Base-by-base conservation (phyloP, 345 rosid genomes). In the Murraya paniculata region DNA sequence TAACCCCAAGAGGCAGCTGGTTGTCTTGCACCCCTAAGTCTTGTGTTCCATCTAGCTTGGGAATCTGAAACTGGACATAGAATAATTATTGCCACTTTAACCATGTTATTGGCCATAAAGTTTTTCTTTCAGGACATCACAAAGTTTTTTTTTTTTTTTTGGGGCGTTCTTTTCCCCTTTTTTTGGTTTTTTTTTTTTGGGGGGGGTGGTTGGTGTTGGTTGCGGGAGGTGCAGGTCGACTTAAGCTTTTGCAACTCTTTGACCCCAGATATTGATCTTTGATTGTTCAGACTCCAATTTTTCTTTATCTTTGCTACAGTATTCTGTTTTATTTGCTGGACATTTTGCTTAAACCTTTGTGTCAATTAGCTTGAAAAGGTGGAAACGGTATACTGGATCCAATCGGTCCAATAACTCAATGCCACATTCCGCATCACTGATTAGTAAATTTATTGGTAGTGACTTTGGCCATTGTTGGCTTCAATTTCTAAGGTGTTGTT, bases 1-100 rank as follows among this genome's bases (percentile, higher is more conserved):
- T 62, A 74, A 67, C 58, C 36, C 41, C 56, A 68, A 22, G 24
- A 50, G 73, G 68, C 59, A 50, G 62, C 69, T 65, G 69, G 5
- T 41, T 66, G 58, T 36, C 70, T 69, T 60, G 72, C 45, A 27
- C 62, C 48, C 27, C 22, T 65, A 77, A 66, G 24, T 58, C 31
- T 5, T 8, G n/a, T 72, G 56, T 39, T 31, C 24, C 45, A 50
- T 13, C 30, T 77, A 64, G 75, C 69, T 50, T 66, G 62, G 75
- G 64, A 58, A 58, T 66, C 77, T 57, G 25, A 65, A 27, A 36
- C 31, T 53, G 56, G 19, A 39, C 21, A 58, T 72, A 33, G 33
- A 50, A 72, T 27, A 9, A 35, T 39, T 28, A 59, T 59, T 59
- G 45, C 56, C 39, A 28, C n/a, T 27, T 57, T 41, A 59, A 41